Conservation (phyloP, 305 asterid genomes). For the Rubia peregrina region DNA sequence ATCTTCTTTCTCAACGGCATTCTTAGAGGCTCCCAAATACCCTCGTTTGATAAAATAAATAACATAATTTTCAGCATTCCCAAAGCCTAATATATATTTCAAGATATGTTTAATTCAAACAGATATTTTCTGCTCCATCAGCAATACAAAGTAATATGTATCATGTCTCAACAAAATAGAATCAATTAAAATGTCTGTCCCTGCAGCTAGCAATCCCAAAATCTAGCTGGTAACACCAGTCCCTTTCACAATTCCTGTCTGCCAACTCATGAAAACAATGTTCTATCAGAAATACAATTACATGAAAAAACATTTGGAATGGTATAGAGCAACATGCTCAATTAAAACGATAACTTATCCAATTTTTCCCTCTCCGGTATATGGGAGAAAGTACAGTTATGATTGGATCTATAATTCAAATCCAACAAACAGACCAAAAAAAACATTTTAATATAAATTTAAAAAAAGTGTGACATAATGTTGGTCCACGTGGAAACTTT, state of each 20-base stretch:
- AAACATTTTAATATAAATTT: not conserved
- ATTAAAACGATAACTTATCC: not conserved
- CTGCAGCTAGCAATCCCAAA: not conserved
- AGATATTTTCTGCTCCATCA: constrained; percentile 1
- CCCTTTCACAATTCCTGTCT: not conserved
- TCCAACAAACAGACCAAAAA: not conserved
- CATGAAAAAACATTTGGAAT: not conserved
- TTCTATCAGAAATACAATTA: not conserved
- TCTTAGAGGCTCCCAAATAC: not conserved
- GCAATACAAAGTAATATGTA: not conserved
- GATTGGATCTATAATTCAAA: not conserved
- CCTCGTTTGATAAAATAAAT: not conserved
- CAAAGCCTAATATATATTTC: not conserved
- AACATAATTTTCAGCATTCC: not conserved
- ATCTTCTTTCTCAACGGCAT: not conserved
- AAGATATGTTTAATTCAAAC: not conserved
- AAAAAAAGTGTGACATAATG: not conserved
- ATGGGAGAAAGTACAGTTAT: not conserved
- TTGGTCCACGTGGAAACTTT: not conserved
- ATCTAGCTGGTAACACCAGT: not conserved
- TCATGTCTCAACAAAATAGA: not conserved
- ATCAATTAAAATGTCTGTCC: not conserved
- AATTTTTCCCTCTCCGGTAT: not conserved
- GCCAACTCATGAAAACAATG: not conserved
- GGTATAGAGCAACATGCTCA: not conserved